Base-by-base conservation (phyloP, 306 rosid species). In the Arachis hypogaea region DNA sequence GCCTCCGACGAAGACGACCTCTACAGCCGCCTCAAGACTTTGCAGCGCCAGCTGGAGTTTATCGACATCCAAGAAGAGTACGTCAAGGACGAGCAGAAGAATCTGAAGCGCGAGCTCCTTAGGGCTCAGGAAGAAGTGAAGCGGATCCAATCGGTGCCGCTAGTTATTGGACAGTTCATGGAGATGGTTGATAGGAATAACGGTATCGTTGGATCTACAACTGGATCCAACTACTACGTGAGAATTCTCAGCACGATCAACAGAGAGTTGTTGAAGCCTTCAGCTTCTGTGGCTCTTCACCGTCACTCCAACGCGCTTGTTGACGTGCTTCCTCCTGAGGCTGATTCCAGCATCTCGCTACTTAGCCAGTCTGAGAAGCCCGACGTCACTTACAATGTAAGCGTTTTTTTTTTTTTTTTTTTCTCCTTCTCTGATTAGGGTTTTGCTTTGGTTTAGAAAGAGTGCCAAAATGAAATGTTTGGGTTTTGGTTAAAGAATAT, bases 301-400 rank as follows among this genome's bases (percentile, higher is more conserved):
- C 98, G 99, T 7, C 99, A 95, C 73, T 95, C 99, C 10, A 95
- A 95, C 51, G 99, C 99, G 0, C 97, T 95, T 1, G 99, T 95
- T 36, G 99, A 95, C 16, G 99, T 95, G 42, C 85, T 95, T 51
- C 99, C 99, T 4, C 99, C 99, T 1, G 99, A 95, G 81, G 99
- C 99, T 2, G 99, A 95, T 18, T 95, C 99, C 1, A 95, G 99
- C 14, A 95, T 95, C 61, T 95, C 99, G 1, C 93, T 95, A 0
- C 97, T 95, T 8, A 95, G 99, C 73, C 99, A 95, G 84, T 95
- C 99, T 0, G 99, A 95, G 88, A 95, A 95, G 90, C 99, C 99
- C 3, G 99, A 95, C 63, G 99, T 95, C 74, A 85, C 98, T 56
- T 95, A 95, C 74, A 87, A 80, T 72, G 99, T 95, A 69, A 55